Evolutionary conservation across 495 filamentous ascomycete species (phyloP).

Genomic region (Hyaloscypha hepaticicola): DNA sequence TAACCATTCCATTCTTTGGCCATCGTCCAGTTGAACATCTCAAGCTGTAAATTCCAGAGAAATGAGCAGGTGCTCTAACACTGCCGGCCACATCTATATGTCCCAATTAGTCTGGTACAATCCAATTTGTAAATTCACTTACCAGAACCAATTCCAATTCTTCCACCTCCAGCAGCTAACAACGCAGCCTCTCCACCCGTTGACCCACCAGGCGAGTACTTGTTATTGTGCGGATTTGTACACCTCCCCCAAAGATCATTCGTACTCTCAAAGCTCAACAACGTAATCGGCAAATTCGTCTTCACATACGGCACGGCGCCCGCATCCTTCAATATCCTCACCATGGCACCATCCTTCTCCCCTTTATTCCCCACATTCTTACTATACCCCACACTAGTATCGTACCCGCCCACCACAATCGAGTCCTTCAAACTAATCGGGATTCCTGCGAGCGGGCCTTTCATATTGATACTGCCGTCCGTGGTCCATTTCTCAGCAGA

Average conservation of each 20-base stretch:
- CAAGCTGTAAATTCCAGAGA: conserved; percentile 84
- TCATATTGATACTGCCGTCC: conserved; percentile 62
- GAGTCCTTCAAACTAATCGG: conserved; percentile 90
- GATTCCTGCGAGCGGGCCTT: conserved; percentile 85
- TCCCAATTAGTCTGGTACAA: conserved; percentile 1
- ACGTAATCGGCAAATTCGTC: conserved; percentile 88
- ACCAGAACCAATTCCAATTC: conserved; percentile 90
- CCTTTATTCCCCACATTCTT: conserved; percentile 64
- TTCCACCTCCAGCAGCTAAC: conserved; percentile 76
- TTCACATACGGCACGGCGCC: conserved; percentile 96
- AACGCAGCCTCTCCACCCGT: conserved; percentile 89
- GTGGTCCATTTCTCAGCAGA: conserved; percentile 76
- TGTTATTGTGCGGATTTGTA: conserved; percentile 77
- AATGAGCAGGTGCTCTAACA: conserved; percentile 86
- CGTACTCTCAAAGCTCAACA: conserved; percentile 87
- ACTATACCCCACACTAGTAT: conserved; percentile 82
- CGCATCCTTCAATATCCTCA: conserved; percentile 82
- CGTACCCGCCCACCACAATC: conserved; percentile 81
- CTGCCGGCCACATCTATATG: conserved; percentile 77
- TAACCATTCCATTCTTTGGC: conserved; percentile 81
- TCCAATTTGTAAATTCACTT: background rate
- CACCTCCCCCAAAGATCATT: conserved; percentile 88
- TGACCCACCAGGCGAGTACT: conserved; percentile 88
- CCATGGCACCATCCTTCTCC: conserved; percentile 68
- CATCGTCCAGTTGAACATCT: conserved; percentile 95